Evolutionary conservation across 2,329 filamentous ascomycete genomes (phyloP).

Genomic region (Beauveria pseudobassiana): DNA sequence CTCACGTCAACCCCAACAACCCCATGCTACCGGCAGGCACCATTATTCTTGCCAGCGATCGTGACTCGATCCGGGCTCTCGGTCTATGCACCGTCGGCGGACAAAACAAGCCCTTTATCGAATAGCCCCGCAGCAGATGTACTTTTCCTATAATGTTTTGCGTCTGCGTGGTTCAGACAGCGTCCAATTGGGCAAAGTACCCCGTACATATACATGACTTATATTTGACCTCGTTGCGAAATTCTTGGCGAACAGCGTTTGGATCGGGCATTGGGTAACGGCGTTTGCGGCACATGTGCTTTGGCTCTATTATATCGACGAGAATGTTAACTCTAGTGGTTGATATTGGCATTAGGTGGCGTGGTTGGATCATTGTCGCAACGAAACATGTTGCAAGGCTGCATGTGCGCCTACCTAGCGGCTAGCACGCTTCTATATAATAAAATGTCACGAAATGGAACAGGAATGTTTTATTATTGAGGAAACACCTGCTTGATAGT

Average conservation of each 20-base stretch:
- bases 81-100: slow-evolving; percentile 57
- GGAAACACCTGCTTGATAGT: too few relatives aligned
- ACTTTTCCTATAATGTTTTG: not conserved
- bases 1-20: slow-evolving; percentile 77
- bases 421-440: not conserved
- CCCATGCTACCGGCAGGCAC: slow-evolving; percentile 83
- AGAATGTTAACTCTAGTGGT: not conserved
- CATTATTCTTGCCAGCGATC: slow-evolving; percentile 74
- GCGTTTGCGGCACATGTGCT: slow-evolving; percentile 3
- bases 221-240: slow-evolving; percentile 2
- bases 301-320: not conserved
- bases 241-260: slow-evolving; percentile 4
- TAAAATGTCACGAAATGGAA: slow-evolving; percentile 6
- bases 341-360: not conserved
- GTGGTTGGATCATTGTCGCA: not conserved
- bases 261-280: slow-evolving; percentile 5
- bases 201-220: not conserved
- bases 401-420: not conserved
- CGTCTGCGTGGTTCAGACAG: not conserved
- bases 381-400: not conserved
- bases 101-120: slow-evolving; percentile 59
- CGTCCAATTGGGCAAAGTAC: not conserved
- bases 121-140: slow-evolving; percentile 30
- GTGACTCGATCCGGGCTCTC: slow-evolving; percentile 51
- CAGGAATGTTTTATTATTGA: too few relatives aligned